Base-by-base conservation (phyloP, 1,284 basidiomycete genomes). In the Puccinia coronata region DNA sequence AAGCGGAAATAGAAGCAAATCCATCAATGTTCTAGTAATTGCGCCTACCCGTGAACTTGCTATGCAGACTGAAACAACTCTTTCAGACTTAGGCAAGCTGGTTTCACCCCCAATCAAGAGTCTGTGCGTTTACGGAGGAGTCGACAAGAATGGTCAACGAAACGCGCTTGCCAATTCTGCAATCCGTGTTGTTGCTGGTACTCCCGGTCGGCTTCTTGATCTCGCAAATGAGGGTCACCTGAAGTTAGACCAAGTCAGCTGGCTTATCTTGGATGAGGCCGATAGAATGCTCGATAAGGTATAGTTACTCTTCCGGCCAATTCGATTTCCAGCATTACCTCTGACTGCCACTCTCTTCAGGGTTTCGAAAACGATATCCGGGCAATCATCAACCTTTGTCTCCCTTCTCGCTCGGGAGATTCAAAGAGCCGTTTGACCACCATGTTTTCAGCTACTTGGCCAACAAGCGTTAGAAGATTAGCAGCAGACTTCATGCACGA, bases 291-390 rank as follows among this genome's bases (percentile, higher is more conserved):
- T 99, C 70, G 97, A 99, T 87, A 95, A 93, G 49, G 78, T 80
- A 16, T 2, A 49, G 47, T 65, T 73, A 55, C 43, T 51, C 39
- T 80, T 31, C 47, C 23, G 23, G 9, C 39, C 51, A 1, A 6
- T 18, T 55, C 34, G 25, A 39, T 57, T 39, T 41, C 25, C 23
- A 14, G n/a, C 1, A 28, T 23, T 8, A 39, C 16, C 16, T 36
- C 59, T 63, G 59, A 63, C 59, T 63, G 6, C 12, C 39, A 8
- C n/a, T 59, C 25, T 34, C 36, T 31, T 28, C 47, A 93, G 85
- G 97, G 97, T 0, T 99, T 99, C 87, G 97, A 99, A 88, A 97
- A 98, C 84, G 97, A 99, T 86, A 98, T 99, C 83, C 90, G 95
- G 71, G 90, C 90, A 81, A 99, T 99, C 85, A 96, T 99, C 82